A percentile compares a stretch with the other conserved stretches of the same genome.
Evolutionary conservation across 345 rosid genomes (phyloP).

Genomic region (Hypericum perforatum): DNA sequence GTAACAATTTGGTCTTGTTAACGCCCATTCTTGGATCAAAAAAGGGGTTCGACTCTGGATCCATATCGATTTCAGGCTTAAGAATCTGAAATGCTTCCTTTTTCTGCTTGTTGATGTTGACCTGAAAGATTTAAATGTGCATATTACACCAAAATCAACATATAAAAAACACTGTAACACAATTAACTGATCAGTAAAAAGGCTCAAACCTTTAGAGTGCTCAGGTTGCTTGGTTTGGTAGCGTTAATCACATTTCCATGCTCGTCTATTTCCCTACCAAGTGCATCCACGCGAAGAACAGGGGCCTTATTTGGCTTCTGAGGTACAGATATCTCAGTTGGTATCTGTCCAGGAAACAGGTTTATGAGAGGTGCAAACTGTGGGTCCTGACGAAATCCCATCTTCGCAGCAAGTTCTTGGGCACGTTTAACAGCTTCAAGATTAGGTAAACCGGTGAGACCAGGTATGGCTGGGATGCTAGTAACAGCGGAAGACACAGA

Average conservation of each 20-base stretch:
- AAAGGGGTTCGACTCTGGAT: slow-evolving; percentile 72
- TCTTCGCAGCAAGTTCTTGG: slow-evolving; percentile 74
- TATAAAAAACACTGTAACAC: background rate
- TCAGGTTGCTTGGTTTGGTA: slow-evolving; percentile 84
- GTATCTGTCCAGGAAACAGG: slow-evolving; percentile 60
- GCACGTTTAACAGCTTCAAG: slow-evolving; percentile 87
- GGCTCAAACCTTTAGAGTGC: slow-evolving; percentile 77
- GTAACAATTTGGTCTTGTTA: slow-evolving; percentile 63
- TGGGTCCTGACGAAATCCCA: slow-evolving; percentile 82
- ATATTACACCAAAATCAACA: background rate
- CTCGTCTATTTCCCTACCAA: slow-evolving; percentile 95
- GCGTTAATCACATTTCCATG: slow-evolving; percentile 75
- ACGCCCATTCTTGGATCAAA: slow-evolving; percentile 83
- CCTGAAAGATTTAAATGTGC: slow-evolving; percentile 35
- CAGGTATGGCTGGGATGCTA: slow-evolving; percentile 25
- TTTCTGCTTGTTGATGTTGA: slow-evolving; percentile 93
- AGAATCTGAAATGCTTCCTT: slow-evolving; percentile 95
- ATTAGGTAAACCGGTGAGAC: slow-evolving; percentile 35
- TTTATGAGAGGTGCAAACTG: slow-evolving; percentile 64
- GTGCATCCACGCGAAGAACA: slow-evolving; percentile 84
- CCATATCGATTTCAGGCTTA: slow-evolving; percentile 81
- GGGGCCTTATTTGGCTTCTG: slow-evolving; percentile 85
- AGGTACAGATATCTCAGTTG: slow-evolving; percentile 41
- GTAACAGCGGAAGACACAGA: slow-evolving; percentile 14
- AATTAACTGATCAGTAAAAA: too few relatives aligned